Evolutionary conservation across 1,139 yeast genomes (phyloP).

Genomic region (Geotrichum bryndzae): DNA sequence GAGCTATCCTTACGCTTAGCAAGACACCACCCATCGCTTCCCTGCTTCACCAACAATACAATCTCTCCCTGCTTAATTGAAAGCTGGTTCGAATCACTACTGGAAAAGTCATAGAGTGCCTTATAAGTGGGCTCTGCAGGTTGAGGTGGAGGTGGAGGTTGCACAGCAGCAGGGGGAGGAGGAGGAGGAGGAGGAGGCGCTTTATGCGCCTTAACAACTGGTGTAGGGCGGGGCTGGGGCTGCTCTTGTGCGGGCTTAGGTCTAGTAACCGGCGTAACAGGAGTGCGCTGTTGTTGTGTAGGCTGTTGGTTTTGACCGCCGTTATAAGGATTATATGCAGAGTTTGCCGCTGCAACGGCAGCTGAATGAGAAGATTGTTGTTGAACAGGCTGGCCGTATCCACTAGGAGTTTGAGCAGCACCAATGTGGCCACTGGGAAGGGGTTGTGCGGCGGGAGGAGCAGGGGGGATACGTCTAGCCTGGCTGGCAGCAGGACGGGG

Average conservation of each 20-base stretch:
- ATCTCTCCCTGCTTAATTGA: constrained; percentile 72
- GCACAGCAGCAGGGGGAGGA: constrained; percentile 6
- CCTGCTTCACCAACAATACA: constrained; percentile 60
- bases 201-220: not conserved
- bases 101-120: constrained; percentile 86
- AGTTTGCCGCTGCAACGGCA: constrained; percentile 13
- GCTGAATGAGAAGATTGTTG: constrained; percentile 25
- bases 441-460: constrained; percentile 18
- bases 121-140: constrained; percentile 57
- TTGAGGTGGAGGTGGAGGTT: constrained; percentile 1
- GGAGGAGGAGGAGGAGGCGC: constrained; percentile 17
- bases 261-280: constrained; percentile 22
- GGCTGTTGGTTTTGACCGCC: not conserved
- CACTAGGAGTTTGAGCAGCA: constrained; percentile 1
- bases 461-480: constrained; percentile 17
- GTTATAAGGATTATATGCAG: constrained; percentile 4
- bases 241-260: constrained; percentile 15
- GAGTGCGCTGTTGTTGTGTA: not conserved
- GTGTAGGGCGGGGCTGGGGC: constrained; percentile 10
- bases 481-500: constrained; percentile 21
- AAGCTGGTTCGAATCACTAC: constrained; percentile 75
- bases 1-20: constrained; percentile 71
- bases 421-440: constrained; percentile 7
- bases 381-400: constrained; percentile 14
- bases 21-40: constrained; percentile 87